Evolutionary conservation across 2,329 filamentous ascomycete genomes (phyloP), one percentile per base, ranked within the genome.

Genomic region (Colletotrichum sp.): DNA sequence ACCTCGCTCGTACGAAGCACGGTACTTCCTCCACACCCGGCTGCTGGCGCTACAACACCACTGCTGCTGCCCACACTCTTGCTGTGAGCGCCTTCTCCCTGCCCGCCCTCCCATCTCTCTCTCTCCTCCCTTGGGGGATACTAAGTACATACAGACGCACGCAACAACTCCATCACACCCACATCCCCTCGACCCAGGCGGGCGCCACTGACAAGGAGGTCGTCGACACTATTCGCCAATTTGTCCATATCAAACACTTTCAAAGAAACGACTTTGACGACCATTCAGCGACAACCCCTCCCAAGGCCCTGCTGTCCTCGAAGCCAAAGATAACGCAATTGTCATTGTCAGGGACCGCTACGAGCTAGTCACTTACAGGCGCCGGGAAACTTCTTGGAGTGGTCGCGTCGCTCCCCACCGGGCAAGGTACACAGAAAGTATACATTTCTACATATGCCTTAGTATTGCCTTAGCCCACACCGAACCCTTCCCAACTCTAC

Each of bases 401-500:
- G 62, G 73, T 68, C 64, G 64, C 64, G 48, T 48, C 43, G 27
- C 55, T 73, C 70, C 67, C 73, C 64, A 72, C 64, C 43, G 64
- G 56, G 34, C 70, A 52, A 75, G 64, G 64, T 65, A 73, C 56
- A 56, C 64, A 32, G 18, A 67, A 75, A 60, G 58, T 52, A 62
- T 72, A 67, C 62, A 32, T 12, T 30, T 71, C 36, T 52, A 61
- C 34, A 52, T 61, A 70, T 36, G 68, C 70, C 70, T 74, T 62
- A 76, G 66, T 43, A 62, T 66, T 70, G 60, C 71, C 48, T 74
- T 43, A 27, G 55, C 62, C 74, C 39, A 56, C 43, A 65, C 70
- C 70, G 52, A 74, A 67, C 62, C 28, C 71, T 76, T 67, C 66
- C 76, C 77, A 72, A 80, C 75, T 68, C 69, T 73, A 81, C 81